Conservation (phyloP, 2,329 filamentous ascomycete species). For the Ophiocordyceps sinensis region DNA sequence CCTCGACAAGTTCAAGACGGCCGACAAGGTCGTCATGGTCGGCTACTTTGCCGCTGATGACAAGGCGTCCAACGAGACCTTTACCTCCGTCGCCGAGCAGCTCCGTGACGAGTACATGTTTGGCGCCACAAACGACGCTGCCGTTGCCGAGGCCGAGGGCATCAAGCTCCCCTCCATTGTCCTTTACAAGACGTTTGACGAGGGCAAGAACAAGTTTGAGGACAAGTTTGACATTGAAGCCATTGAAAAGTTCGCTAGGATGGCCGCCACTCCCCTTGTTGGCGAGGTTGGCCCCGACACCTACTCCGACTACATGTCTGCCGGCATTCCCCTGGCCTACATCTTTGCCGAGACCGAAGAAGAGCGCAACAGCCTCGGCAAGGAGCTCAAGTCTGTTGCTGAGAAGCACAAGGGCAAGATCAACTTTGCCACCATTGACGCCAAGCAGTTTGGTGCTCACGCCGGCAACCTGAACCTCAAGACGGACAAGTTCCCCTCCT, state of each 20-base stretch:
- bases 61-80: conserved; percentile 79
- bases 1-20: conserved; percentile 90
- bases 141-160: conserved; percentile 77
- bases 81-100: conserved; percentile 55
- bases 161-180: conserved; percentile 78
- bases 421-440: conserved; percentile 97
- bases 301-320: conserved; percentile 86
- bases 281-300: conserved; percentile 96
- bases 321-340: conserved; percentile 87
- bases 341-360: conserved; percentile 90
- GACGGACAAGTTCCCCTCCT: conserved; percentile 86
- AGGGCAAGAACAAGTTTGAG: conserved; percentile 76
- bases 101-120: conserved; percentile 89
- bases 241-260: conserved; percentile 73
- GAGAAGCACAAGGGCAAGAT: conserved; percentile 85
- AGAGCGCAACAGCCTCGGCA: conserved; percentile 68
- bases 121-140: conserved; percentile 70
- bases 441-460: conserved; percentile 85
- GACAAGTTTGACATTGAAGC: conserved; percentile 67
- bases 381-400: conserved; percentile 70
- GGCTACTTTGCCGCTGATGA: conserved; percentile 71
- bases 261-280: conserved; percentile 73
- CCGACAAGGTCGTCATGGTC: conserved; percentile 91
- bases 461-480: conserved; percentile 95
- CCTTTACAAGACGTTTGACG: conserved; percentile 95